Conservation (phyloP, 768 basidiomycete species). For the Boletellus ananas region DNA sequence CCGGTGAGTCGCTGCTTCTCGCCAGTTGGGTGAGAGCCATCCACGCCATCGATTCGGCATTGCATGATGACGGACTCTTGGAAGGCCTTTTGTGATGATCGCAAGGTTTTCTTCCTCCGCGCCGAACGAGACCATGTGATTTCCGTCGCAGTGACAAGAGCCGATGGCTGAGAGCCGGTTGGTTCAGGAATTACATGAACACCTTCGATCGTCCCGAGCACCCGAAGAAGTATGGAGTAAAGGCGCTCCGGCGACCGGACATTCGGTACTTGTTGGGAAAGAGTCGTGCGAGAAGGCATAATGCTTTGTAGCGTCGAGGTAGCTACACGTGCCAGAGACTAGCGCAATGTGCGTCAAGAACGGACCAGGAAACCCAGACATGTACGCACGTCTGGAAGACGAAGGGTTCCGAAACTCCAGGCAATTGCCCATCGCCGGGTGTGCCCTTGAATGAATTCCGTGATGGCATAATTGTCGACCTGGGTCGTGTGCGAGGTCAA, state of each 20-base stretch:
- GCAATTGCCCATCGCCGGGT: constrained; percentile 91
- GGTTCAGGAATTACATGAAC: constrained; percentile 11
- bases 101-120: constrained; percentile 42
- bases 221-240: constrained; percentile 19
- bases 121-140: constrained; percentile 71
- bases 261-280: constrained; percentile 38
- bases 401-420: constrained; percentile 69
- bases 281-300: constrained; percentile 57
- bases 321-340: constrained; percentile 37
- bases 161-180: neutral
- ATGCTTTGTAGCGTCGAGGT: constrained; percentile 45
- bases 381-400: constrained; percentile 73
- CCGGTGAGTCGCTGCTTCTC: constrained; percentile 8
- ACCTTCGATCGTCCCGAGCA: constrained; percentile 36
- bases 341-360: constrained; percentile 30
- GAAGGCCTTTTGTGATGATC: neutral
- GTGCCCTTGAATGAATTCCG: constrained; percentile 79
- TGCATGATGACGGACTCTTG: constrained; percentile 13
- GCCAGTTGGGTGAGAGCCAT: constrained; percentile 9
- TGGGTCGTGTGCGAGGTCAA: constrained; percentile 27
- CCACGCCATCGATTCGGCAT: constrained; percentile 25
- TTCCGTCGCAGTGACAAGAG: constrained; percentile 29
- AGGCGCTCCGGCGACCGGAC: constrained; percentile 9
- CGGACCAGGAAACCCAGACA: neutral
- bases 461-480: constrained; percentile 85